These are phyloP conservation scores for Paspalum notatum DNA, from an alignment of 176 grass and related monocot genomes.

Conservation along the genomic window DNA sequence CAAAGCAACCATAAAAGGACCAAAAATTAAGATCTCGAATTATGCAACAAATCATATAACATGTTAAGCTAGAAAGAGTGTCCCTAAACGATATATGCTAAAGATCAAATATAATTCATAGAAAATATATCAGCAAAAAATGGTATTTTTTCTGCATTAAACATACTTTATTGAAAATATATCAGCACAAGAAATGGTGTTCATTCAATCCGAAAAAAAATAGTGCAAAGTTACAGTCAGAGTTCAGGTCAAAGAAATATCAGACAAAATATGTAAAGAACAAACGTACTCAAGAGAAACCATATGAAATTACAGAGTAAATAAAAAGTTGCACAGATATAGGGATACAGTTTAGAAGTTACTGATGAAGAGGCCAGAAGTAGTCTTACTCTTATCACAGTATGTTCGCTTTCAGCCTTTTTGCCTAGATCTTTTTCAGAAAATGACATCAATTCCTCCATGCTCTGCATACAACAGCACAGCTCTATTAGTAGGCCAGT, in stretches of 20 bases:
- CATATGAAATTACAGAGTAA: background rate
- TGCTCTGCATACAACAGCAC: slow-evolving; percentile 62
- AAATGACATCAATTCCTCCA: slow-evolving; percentile 80
- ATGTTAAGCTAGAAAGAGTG: background rate
- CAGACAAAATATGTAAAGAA: background rate
- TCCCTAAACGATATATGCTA: background rate
- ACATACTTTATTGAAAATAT: background rate
- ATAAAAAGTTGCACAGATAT: slow-evolving; percentile 20
- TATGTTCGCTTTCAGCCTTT: slow-evolving; percentile 42
- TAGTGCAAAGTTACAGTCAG: slow-evolving; percentile 3
- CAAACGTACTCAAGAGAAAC: slow-evolving; percentile 11
- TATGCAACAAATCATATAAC: background rate
- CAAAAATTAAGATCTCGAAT: slow-evolving; percentile 1
- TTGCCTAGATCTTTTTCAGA: slow-evolving; percentile 62
- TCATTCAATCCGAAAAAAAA: slow-evolving; percentile 3
- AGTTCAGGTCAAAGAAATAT: slow-evolving; percentile 15
- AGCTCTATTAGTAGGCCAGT: slow-evolving; percentile 12
- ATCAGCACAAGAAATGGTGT: slow-evolving; percentile 14
- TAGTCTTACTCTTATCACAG: slow-evolving; percentile 49
- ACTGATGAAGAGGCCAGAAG: slow-evolving; percentile 18
- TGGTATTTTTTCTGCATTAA: slow-evolving; percentile 1
- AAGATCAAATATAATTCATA: background rate
- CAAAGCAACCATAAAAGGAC: background rate
- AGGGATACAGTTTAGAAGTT: slow-evolving; percentile 14
- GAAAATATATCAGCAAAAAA: background rate